These are phyloP conservation scores for Camellia granthamiana DNA, from an alignment of 148 eudicot genomes.

Conservation along the genomic window DNA sequence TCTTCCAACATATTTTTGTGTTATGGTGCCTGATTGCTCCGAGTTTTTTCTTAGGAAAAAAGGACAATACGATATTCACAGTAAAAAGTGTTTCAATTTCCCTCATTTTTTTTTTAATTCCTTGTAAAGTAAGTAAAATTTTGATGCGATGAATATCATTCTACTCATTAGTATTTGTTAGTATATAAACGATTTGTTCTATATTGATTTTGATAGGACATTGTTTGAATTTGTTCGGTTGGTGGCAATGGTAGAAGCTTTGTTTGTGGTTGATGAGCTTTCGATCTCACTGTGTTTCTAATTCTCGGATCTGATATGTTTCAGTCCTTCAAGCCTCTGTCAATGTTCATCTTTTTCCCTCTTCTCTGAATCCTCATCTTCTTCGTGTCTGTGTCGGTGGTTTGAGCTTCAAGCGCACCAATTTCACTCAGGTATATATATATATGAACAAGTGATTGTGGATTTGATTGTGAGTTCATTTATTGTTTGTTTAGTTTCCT, in stretches of 20 bases:
- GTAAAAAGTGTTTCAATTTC: no score
- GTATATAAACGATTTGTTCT: neutral
- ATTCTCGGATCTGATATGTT: constrained; percentile 15
- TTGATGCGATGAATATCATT: no score
- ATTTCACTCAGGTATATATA: neutral
- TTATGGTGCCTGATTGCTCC: no score
- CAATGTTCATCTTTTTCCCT: neutral
- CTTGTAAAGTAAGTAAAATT: no score
- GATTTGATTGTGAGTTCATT: neutral
- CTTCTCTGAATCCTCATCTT: neutral
- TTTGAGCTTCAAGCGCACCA: neutral
- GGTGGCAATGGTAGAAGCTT: neutral
- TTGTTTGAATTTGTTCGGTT: neutral
- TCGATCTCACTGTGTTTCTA: neutral
- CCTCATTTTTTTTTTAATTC: no score
- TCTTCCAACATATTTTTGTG: neutral
- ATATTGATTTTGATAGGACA: neutral
- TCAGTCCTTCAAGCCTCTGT: neutral
- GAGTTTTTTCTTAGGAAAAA: neutral
- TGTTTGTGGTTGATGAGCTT: neutral
- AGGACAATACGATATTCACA: no score
- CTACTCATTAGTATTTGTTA: no score
- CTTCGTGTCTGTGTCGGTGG: no score
- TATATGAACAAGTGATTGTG: neutral
- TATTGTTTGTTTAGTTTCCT: neutral